A percentile compares a stretch with the other conserved stretches of the same genome.
phyloP scores from a whole-genome alignment of 805 yeast genomes.

The Hanseniaspora vineae region DNA sequence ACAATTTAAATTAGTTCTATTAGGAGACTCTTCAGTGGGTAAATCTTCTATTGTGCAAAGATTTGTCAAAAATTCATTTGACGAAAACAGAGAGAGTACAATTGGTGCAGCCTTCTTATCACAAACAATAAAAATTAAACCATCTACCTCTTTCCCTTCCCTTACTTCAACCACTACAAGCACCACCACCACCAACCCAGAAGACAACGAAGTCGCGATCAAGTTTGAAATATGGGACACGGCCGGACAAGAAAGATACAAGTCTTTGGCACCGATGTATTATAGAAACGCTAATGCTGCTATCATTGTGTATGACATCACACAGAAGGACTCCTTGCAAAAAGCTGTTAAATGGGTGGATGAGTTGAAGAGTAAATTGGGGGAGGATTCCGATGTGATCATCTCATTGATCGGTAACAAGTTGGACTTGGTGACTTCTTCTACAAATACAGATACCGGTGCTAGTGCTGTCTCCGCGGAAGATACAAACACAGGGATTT shows the following conservation, averaged over 20 bases:
- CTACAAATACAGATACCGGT: no score
- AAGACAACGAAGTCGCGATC: slow-evolving; percentile 18
- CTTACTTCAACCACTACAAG: background rate
- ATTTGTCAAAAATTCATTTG: slow-evolving; percentile 63
- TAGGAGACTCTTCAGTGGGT: slow-evolving; percentile 79
- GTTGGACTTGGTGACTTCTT: slow-evolving; percentile 35
- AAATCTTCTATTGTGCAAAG: slow-evolving; percentile 71
- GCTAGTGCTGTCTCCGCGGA: no score
- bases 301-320: slow-evolving; percentile 75
- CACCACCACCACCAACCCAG: slow-evolving; percentile 6
- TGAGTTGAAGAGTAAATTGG: slow-evolving; percentile 78
- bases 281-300: slow-evolving; percentile 76
- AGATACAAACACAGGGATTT: no score
- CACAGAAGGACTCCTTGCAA: slow-evolving; percentile 54
- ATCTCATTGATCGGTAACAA: slow-evolving; percentile 87
- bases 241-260: slow-evolving; percentile 89
- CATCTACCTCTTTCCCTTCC: no score
- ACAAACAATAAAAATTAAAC: slow-evolving; percentile 40
- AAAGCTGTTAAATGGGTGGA: slow-evolving; percentile 86
- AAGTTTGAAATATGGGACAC: slow-evolving; percentile 83
- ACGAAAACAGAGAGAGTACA: slow-evolving; percentile 73
- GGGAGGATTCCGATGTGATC: slow-evolving; percentile 44
- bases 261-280: slow-evolving; percentile 73
- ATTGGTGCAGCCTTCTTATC: slow-evolving; percentile 98
- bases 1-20: slow-evolving; percentile 57